phyloP scores from a whole-genome alignment of 2,329 filamentous ascomycete genomes.

The Xylaria sp. region DNA sequence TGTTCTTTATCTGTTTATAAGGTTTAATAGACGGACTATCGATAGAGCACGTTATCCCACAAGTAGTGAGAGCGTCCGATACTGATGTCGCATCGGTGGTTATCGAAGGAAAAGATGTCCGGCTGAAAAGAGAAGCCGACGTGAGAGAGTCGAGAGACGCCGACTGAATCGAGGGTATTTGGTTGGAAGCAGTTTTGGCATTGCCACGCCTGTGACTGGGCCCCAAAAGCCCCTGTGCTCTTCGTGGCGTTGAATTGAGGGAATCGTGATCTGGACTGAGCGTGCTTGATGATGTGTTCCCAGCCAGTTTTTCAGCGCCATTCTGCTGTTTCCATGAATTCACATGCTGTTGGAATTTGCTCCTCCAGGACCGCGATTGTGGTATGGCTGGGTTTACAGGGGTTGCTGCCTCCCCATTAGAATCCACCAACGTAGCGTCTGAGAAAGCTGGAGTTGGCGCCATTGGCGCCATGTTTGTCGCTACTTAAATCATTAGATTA shows the following conservation, averaged over 20 bases:
- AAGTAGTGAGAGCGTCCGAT: slow-evolving; percentile 8
- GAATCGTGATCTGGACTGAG: neutral
- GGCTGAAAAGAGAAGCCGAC: slow-evolving; percentile 28
- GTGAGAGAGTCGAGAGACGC: slow-evolving; percentile 24
- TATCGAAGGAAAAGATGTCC: slow-evolving; percentile 27
- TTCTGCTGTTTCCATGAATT: slow-evolving; percentile 21
- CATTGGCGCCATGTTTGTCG: slow-evolving; percentile 10
- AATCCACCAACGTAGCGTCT: neutral
- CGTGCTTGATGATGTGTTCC: slow-evolving; percentile 1
- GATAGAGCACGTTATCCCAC: slow-evolving; percentile 15
- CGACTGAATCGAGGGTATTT: slow-evolving; percentile 1
- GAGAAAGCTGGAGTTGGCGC: neutral
- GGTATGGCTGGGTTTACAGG: neutral
- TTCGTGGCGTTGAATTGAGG: neutral
- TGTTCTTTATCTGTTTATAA: slow-evolving; percentile 29
- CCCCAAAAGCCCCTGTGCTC: neutral
- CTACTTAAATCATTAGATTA: neutral
- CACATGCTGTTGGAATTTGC: slow-evolving; percentile 23
- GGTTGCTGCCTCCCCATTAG: neutral
- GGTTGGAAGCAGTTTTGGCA: neutral
- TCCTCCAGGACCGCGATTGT: slow-evolving; percentile 17
- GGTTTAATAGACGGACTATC: slow-evolving; percentile 11
- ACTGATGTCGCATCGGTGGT: slow-evolving; percentile 27
- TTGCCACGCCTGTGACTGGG: neutral
- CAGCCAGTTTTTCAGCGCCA: neutral